A percentile compares a stretch with the other conserved stretches of the same genome.
phyloP scores from a whole-genome alignment of 306 rosid genomes.

The Notholithocarpus densiflorus region DNA sequence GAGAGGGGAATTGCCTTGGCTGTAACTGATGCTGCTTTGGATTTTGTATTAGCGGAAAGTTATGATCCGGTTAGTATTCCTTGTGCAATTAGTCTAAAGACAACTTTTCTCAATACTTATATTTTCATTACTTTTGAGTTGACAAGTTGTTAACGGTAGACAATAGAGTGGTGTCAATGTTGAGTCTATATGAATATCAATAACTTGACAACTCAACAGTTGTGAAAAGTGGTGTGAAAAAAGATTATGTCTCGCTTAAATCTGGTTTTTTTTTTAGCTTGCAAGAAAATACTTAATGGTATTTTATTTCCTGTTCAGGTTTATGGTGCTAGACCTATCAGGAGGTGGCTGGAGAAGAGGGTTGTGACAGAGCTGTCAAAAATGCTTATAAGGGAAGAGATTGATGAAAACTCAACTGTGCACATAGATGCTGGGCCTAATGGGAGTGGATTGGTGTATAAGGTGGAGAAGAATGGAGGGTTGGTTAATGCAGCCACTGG shows the following conservation, averaged over 20 bases:
- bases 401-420: constrained; percentile 89
- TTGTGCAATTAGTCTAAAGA: too few species aligned
- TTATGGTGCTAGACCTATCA: constrained; percentile 83
- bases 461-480: constrained; percentile 78
- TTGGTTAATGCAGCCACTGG: constrained; percentile 69
- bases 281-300: not conserved
- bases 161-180: too few species aligned
- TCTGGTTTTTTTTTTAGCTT: not conserved
- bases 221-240: too few species aligned
- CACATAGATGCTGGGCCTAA: constrained; percentile 66
- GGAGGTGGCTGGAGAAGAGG: constrained; percentile 92
- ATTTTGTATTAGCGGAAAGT: constrained; percentile 58
- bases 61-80: constrained; percentile 67
- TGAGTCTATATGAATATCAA: too few species aligned
- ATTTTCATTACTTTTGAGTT: too few species aligned
- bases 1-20: constrained; percentile 80
- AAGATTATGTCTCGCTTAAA: not conserved
- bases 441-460: constrained; percentile 18
- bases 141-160: too few species aligned
- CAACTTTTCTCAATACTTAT: too few species aligned
- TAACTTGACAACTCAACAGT: too few species aligned
- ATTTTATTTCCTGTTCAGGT: constrained; percentile 36
- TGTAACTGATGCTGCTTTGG: constrained; percentile 73
- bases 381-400: constrained; percentile 78
- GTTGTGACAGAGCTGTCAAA: constrained; percentile 86